A percentile compares a stretch with the other conserved stretches of the same genome.
Evolutionary conservation across 495 filamentous ascomycete species (phyloP).

Genomic region (Trichoderma reesei): DNA sequence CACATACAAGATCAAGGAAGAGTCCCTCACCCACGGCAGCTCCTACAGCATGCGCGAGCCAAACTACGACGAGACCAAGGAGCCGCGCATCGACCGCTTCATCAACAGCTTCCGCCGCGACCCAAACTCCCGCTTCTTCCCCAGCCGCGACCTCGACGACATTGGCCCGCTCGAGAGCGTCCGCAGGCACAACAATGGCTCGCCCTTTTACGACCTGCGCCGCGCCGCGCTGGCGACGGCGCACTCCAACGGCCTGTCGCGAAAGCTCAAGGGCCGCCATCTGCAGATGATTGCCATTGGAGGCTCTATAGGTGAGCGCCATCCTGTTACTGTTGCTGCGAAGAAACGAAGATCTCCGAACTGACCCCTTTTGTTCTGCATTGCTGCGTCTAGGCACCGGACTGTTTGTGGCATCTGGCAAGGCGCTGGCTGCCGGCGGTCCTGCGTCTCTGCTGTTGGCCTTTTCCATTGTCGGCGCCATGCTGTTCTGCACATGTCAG

Average conservation of each 20-base stretch:
- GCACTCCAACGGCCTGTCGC: conserved; percentile 54
- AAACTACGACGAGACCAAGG: conserved; percentile 20
- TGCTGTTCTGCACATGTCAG: conserved; percentile 89
- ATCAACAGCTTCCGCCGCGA: conserved; percentile 78
- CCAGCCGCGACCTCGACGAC: conserved; percentile 27
- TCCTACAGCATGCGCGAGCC: conserved; percentile 32
- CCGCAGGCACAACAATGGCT: conserved; percentile 19
- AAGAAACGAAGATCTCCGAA: neutral
- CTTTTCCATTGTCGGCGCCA: conserved; percentile 72
- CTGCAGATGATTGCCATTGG: conserved; percentile 97
- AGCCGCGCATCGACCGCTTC: conserved; percentile 37
- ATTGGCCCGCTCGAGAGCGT: conserved; percentile 18
- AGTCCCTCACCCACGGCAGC: conserved; percentile 29
- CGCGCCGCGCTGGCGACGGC: conserved; percentile 66
- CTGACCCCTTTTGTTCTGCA: neutral
- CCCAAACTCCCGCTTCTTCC: conserved; percentile 52
- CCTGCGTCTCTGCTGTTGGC: conserved; percentile 78
- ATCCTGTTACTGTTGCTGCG: neutral
- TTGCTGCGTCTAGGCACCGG: conserved; percentile 56
- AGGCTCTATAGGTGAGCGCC: conserved; percentile 70
- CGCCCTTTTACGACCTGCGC: conserved; percentile 63
- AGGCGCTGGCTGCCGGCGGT: conserved; percentile 66
- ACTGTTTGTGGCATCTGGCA: conserved; percentile 81
- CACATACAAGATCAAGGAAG: conserved; percentile 29
- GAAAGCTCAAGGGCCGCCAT: conserved; percentile 74